Base-by-base conservation (phyloP, 225 moss, liverwort and hornwort species). In the Pseudoscleropodium purum region DNA sequence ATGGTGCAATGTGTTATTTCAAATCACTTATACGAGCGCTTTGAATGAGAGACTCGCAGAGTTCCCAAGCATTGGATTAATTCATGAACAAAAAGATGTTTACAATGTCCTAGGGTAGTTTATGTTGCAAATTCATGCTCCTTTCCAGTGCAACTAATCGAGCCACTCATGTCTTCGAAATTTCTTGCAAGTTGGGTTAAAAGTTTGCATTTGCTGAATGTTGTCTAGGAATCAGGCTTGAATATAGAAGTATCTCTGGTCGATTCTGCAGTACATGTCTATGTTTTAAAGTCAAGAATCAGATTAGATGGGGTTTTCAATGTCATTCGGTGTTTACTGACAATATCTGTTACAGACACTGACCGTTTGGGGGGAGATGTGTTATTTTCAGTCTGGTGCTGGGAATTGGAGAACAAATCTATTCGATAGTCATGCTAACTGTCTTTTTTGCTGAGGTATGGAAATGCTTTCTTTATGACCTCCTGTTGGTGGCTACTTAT, bases 331-430 rank as follows among this genome's bases (percentile, higher is more conserved):
- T 78, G 34, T 72, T 76, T 83, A 31, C 41, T 86, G 81, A 52
- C 37, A 84, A 81, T 47, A 61, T 68, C 25, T 75, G 51, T 37
- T 24, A 39, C 45, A 24, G 47, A 81, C 52, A 89, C 82, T 92
- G 88, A 87, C 80, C 59, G 36, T 88, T 77, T 69, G 14, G 59
- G 64, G 75, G 89, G 79, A 23, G 31, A 74, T 89, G 51, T 90
- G 41, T 41, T 92, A 61, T 74, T 93, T 73, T 85, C 96, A 98
- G 99, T 91, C 83, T 92, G 85, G 90, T 97, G 93, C 93, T 97
- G 77, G 94, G 95, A 90, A 96, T 99, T 88, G 97, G 99, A 84
- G 97, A 99, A 90, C 97, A 97, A 90, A 99, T 99, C 81, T 99
- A 99, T 92, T 97, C 99, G 67, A 91, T 97, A 60, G 95, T 96